A percentile compares a stretch with the other conserved stretches of the same genome.
Evolutionary conservation across 2,329 filamentous ascomycete genomes (phyloP).

Genomic region (Didymella arachidicola): DNA sequence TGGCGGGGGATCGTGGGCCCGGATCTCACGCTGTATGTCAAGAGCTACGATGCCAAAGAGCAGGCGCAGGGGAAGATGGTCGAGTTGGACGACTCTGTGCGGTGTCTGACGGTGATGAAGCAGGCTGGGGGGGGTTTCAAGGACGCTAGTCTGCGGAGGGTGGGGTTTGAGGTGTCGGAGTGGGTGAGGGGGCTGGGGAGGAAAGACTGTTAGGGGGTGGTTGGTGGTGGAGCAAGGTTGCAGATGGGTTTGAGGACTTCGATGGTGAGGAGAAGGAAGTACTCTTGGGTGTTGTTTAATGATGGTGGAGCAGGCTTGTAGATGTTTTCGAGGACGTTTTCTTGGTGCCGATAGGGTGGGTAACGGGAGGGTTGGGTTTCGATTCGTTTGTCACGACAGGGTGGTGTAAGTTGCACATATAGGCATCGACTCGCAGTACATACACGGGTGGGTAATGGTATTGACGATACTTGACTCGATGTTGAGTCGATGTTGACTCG

Average conservation of each 20-base stretch:
- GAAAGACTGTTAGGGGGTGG: constrained; percentile 1
- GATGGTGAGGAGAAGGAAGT: background rate
- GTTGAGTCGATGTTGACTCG: background rate
- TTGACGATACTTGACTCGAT: background rate
- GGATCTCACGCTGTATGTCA: constrained; percentile 78
- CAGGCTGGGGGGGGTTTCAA: constrained; percentile 48
- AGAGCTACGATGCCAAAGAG: constrained; percentile 41
- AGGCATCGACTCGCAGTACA: constrained; percentile 5
- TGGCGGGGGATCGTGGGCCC: constrained; percentile 88
- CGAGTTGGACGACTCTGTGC: constrained; percentile 53
- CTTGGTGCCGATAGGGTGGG: background rate
- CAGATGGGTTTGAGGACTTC: too few species aligned
- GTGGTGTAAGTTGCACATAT: background rate
- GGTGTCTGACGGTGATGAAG: constrained; percentile 51
- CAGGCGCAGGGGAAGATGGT: constrained; percentile 49
- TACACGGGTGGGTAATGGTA: background rate
- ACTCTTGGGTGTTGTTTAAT: too few species aligned
- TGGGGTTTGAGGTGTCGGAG: constrained; percentile 89
- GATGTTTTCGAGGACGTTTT: background rate
- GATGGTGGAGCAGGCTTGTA: background rate
- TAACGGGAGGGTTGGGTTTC: background rate
- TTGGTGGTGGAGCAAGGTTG: background rate
- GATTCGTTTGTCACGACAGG: constrained; percentile 1
- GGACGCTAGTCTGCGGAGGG: constrained; percentile 67
- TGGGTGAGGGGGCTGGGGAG: constrained; percentile 63